Percentiles rank a stretch among this genome's conserved stretches.
phyloP scores from a whole-genome alignment of 2,329 filamentous ascomycete species.

The Colletotrichum graminicola region DNA sequence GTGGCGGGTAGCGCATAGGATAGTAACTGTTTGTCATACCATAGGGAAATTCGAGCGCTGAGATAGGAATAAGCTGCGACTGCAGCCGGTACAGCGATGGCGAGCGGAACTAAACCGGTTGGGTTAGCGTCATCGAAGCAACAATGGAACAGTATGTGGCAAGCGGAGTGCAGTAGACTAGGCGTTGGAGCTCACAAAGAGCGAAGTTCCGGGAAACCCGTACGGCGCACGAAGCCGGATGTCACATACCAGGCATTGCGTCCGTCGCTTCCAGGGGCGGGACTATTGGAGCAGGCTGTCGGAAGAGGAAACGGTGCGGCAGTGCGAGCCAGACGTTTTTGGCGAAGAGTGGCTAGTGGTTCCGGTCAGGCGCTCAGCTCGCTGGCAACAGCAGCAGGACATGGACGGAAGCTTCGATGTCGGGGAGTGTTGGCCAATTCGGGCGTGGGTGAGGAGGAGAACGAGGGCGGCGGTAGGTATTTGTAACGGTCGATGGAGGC shows the following conservation, averaged over 20 bases:
- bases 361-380: neutral
- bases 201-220: no score
- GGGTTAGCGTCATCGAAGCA: slow-evolving; percentile 28
- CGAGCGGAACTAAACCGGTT: slow-evolving; percentile 60
- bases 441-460: neutral
- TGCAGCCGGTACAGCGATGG: slow-evolving; percentile 70
- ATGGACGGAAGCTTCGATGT: neutral
- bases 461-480: slow-evolving; percentile 25
- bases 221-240: neutral
- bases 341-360: neutral
- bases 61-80: slow-evolving; percentile 80
- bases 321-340: slow-evolving; percentile 6
- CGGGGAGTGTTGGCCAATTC: neutral
- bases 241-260: slow-evolving; percentile 37
- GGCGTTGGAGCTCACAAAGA: neutral
- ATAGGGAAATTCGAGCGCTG: slow-evolving; percentile 77
- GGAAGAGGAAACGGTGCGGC: slow-evolving; percentile 1
- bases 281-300: neutral
- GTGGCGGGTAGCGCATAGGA: slow-evolving; percentile 62
- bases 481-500: slow-evolving; percentile 36
- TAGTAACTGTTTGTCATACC: slow-evolving; percentile 75
- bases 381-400: neutral
- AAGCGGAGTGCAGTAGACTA: neutral
- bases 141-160: neutral
- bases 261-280: neutral